phyloP scores from a whole-genome alignment of 2,329 filamentous ascomycete species.

The Talaromyces marneffei region DNA sequence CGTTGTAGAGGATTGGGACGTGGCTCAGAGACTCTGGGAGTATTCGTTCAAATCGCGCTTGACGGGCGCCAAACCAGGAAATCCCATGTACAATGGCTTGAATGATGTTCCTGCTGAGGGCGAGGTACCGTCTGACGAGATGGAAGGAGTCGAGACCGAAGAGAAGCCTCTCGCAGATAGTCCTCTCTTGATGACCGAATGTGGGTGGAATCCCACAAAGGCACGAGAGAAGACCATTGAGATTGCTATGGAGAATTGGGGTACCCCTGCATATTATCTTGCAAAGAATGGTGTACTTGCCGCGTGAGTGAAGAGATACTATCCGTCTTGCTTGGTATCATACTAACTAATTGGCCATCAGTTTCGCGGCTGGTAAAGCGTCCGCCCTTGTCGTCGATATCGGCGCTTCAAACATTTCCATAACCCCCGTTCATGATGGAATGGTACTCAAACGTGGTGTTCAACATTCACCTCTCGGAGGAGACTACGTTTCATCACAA shows the following conservation, averaged over 20 bases:
- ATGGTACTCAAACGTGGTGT: constrained; percentile 89
- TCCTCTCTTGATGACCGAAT: constrained; percentile 88
- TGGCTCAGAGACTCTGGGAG: constrained; percentile 83
- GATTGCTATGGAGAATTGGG: constrained; percentile 96
- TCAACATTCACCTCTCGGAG: constrained; percentile 76
- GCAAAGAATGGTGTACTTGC: constrained; percentile 83
- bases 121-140: constrained; percentile 51
- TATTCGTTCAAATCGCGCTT: constrained; percentile 83
- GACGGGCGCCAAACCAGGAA: constrained; percentile 66
- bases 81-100: constrained; percentile 68
- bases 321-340: neutral
- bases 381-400: constrained; percentile 90
- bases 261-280: constrained; percentile 88
- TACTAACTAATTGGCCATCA: constrained; percentile 21
- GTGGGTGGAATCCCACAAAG: constrained; percentile 84
- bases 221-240: constrained; percentile 90
- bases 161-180: constrained; percentile 82
- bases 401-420: constrained; percentile 78
- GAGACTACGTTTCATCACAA: constrained; percentile 85
- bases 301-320: constrained; percentile 46
- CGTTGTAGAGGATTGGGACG: constrained; percentile 94
- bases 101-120: constrained; percentile 58
- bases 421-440: constrained; percentile 89
- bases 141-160: constrained; percentile 56
- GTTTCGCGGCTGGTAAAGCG: constrained; percentile 85